Percentiles rank a stretch among this genome's conserved stretches.
Conservation (phyloP, 345 rosid genomes). For the Raphanus raphanistrum region DNA sequence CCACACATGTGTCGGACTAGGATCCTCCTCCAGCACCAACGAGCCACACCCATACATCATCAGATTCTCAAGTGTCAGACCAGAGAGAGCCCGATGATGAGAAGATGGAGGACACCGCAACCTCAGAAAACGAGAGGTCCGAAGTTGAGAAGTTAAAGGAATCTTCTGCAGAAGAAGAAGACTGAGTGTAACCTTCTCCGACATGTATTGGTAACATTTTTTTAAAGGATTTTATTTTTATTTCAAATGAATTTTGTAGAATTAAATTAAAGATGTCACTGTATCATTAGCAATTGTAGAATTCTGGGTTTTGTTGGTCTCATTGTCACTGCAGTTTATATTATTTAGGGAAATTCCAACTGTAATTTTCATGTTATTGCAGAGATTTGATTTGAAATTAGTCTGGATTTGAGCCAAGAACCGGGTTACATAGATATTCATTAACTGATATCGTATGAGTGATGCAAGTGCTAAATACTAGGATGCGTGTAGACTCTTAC, state of each 20-base stretch:
- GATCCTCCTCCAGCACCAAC: conserved; percentile 26
- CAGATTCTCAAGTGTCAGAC: conserved; percentile 44
- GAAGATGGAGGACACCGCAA: conserved; percentile 53
- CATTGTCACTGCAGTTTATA: background rate
- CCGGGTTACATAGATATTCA: no score
- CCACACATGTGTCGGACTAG: conserved; percentile 25
- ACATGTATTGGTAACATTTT: conserved; percentile 20
- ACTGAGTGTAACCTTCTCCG: conserved; percentile 38
- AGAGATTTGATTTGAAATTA: background rate
- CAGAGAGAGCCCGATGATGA: conserved; percentile 54
- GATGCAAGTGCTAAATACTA: no score
- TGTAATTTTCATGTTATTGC: background rate
- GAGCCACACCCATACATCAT: conserved; percentile 21
- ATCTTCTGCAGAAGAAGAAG: conserved; percentile 50
- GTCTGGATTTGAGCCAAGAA: background rate
- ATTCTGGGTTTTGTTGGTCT: background rate
- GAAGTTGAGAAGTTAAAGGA: conserved; percentile 54
- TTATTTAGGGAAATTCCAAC: background rate
- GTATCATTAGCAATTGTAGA: conserved; percentile 20
- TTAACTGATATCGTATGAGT: no score
- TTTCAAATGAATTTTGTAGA: conserved; percentile 14
- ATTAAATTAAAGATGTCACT: background rate
- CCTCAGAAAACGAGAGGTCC: conserved; percentile 51
- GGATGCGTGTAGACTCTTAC: no score
- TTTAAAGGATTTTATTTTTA: background rate